Percentiles rank a stretch among this genome's conserved stretches.
These are phyloP conservation scores for Cystobasidiaceae sp. DNA, from an alignment of 1,284 basidiomycete species.

Conservation along the genomic window DNA sequence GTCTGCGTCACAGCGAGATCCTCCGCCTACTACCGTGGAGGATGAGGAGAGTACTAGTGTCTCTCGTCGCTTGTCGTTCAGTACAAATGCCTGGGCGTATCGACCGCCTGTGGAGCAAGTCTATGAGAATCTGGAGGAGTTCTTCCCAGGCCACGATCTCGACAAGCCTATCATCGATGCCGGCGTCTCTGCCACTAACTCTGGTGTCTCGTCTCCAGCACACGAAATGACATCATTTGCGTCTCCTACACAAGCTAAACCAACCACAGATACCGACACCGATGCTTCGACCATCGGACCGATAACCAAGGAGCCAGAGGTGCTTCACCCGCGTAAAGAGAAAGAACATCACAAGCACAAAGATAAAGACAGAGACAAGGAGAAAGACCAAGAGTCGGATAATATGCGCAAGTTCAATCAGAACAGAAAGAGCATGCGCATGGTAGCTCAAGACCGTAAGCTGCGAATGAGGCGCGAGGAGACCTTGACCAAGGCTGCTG, in stretches of 20 bases:
- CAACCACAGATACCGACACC: too few relatives aligned
- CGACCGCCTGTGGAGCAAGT: constrained; percentile 91
- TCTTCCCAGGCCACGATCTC: constrained; percentile 93
- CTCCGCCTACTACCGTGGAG: constrained; percentile 2
- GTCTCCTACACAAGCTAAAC: too few relatives aligned
- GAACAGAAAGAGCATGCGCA: constrained; percentile 84
- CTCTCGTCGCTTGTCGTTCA: constrained; percentile 2
- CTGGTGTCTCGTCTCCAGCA: constrained; percentile 49
- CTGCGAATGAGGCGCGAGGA: constrained; percentile 46
- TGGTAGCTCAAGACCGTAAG: constrained; percentile 66
- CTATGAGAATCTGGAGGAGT: constrained; percentile 86
- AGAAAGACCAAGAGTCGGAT: too few relatives aligned
- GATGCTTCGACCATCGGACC: too few relatives aligned
- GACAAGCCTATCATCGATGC: constrained; percentile 90
- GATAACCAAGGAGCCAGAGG: constrained; percentile 1
- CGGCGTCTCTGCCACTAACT: constrained; percentile 59
- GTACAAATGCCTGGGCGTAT: constrained; percentile 51
- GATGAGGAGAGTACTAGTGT: not conserved
- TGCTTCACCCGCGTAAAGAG: not conserved
- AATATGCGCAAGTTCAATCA: constrained; percentile 26
- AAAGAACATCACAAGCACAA: constrained; percentile 2
- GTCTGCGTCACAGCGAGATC: not conserved
- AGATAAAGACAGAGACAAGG: too few relatives aligned
- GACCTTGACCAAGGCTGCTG: constrained; percentile 50
- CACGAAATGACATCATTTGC: too few relatives aligned